Evolutionary conservation across 768 basidiomycete species (phyloP).

Genomic region (Panaeolus papilionaceus): DNA sequence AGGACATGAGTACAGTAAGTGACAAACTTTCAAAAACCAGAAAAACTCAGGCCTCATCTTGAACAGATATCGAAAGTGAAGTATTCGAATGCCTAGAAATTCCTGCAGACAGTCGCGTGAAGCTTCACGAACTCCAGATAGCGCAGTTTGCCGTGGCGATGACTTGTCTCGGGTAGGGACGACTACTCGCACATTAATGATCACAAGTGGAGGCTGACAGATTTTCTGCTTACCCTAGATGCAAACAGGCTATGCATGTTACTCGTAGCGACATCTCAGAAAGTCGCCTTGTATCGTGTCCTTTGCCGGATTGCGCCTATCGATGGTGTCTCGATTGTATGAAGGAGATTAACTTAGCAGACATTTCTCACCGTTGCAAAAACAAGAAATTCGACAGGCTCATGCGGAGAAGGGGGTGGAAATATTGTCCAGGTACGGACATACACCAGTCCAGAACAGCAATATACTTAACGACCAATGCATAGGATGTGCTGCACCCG

Average conservation of each 20-base stretch:
- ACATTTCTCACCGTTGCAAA: conserved; percentile 30
- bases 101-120: conserved; percentile 19
- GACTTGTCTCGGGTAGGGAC: conserved; percentile 24
- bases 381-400: conserved; percentile 33
- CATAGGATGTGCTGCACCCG: conserved; percentile 52
- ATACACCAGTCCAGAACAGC: background rate
- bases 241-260: conserved; percentile 30
- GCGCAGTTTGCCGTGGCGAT: conserved; percentile 21
- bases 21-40: background rate
- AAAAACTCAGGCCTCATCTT: background rate
- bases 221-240: conserved; percentile 21
- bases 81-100: conserved; percentile 24
- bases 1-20: conserved; percentile 20
- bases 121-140: conserved; percentile 26
- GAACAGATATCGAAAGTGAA: conserved; percentile 24
- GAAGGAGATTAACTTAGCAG: conserved; percentile 22
- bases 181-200: background rate
- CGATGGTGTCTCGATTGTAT: conserved; percentile 33
- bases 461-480: background rate
- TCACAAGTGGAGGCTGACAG: background rate
- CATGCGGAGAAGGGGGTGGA: conserved; percentile 35
- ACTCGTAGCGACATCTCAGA: conserved; percentile 31
- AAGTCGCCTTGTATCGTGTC: conserved; percentile 28
- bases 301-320: conserved; percentile 29
- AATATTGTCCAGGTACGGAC: conserved; percentile 54